Evolutionary conservation across 225 moss, liverwort and hornwort genomes (phyloP).

Genomic region (Sphagnum contortum): DNA sequence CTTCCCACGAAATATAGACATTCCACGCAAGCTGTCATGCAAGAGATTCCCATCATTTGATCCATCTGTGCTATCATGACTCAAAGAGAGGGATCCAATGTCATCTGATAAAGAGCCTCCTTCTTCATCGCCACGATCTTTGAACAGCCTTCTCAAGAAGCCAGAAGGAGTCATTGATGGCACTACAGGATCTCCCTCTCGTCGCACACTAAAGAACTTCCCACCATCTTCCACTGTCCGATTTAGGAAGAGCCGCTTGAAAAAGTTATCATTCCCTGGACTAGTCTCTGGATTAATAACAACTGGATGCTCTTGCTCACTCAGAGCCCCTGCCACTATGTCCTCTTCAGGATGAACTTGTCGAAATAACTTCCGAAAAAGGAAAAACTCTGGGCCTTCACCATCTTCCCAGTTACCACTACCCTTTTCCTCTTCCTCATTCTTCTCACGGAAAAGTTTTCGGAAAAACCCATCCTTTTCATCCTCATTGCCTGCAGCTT

Average conservation of each 20-base stretch:
- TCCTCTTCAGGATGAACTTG: conserved; percentile 91
- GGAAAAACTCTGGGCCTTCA: conserved; percentile 71
- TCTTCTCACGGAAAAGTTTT: conserved; percentile 68
- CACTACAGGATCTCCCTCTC: conserved; percentile 64
- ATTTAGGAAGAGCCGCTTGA: conserved; percentile 75
- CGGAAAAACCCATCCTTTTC: conserved; percentile 96
- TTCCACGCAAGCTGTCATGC: conserved; percentile 47
- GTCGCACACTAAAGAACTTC: conserved; percentile 69
- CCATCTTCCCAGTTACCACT: conserved; percentile 59
- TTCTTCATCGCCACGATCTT: conserved; percentile 82
- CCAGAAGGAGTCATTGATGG: conserved; percentile 67
- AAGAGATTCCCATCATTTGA: conserved; percentile 47
- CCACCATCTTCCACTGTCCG: conserved; percentile 50
- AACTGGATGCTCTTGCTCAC: conserved; percentile 57
- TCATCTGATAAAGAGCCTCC: conserved; percentile 41
- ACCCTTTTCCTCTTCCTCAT: conserved; percentile 63
- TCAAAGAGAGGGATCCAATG: conserved; percentile 44
- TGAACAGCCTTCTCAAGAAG: conserved; percentile 79
- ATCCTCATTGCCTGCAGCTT: conserved; percentile 47
- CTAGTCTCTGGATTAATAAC: conserved; percentile 59
- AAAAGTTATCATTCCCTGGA: conserved; percentile 75
- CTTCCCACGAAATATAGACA: conserved; percentile 41
- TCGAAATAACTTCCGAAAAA: conserved; percentile 80
- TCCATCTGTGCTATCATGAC: conserved; percentile 48
- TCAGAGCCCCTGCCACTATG: conserved; percentile 27